A percentile compares a stretch with the other conserved stretches of the same genome.
These are phyloP conservation scores for Heterobasidion irregulare DNA, from an alignment of 1,284 basidiomycete species.

Conservation along the genomic window DNA sequence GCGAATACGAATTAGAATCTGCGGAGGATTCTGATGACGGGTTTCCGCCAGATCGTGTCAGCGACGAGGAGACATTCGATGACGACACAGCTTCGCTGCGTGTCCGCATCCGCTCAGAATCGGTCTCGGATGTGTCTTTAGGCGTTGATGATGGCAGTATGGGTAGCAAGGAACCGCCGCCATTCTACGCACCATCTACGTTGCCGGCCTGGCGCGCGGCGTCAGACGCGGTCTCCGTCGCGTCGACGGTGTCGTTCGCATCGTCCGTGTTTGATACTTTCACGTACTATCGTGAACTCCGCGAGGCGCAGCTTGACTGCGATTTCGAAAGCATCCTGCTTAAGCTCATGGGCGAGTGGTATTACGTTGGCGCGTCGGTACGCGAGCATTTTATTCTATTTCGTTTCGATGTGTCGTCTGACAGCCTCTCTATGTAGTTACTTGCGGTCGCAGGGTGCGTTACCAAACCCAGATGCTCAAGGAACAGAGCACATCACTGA, in stretches of 20 bases:
- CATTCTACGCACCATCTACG: constrained; percentile 3
- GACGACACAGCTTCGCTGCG: neutral
- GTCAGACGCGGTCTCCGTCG: constrained; percentile 9
- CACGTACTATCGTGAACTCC: constrained; percentile 46
- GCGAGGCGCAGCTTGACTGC: constrained; percentile 34
- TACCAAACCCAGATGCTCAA: neutral
- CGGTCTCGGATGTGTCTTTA: too few species aligned
- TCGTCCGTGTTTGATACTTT: constrained; percentile 40
- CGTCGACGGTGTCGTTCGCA: constrained; percentile 26
- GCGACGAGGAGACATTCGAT: neutral
- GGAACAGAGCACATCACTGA: neutral
- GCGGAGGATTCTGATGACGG: constrained; percentile 3
- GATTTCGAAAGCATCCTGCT: constrained; percentile 38
- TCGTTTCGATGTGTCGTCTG: neutral
- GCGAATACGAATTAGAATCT: constrained; percentile 11
- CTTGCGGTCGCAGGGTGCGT: constrained; percentile 20
- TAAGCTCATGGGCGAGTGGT: constrained; percentile 25
- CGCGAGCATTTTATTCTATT: neutral
- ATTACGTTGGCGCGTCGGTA: constrained; percentile 24
- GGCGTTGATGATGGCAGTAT: too few species aligned
- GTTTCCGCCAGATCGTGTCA: neutral
- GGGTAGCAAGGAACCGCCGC: neutral
- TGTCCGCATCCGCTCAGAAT: neutral
- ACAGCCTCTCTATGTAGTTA: constrained; percentile 10
- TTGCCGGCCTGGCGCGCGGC: constrained; percentile 7